A percentile compares a stretch with the other conserved stretches of the same genome.
These are phyloP conservation scores for Endothia cerciana DNA, from an alignment of 2,329 filamentous ascomycete species.

Conservation along the genomic window DNA sequence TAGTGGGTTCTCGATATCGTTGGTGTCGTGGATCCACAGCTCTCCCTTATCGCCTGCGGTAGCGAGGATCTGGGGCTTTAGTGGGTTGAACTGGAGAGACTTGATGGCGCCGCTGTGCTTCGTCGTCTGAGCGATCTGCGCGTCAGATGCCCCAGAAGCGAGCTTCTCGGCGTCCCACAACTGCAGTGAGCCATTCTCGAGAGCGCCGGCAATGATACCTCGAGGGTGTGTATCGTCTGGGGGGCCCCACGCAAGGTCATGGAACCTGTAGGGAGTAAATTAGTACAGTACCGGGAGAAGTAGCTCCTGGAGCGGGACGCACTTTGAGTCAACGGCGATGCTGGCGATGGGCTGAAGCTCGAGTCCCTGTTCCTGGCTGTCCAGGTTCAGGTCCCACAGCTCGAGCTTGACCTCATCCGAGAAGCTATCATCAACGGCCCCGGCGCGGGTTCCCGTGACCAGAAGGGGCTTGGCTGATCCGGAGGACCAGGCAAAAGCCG, in stretches of 20 bases:
- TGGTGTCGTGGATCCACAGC: constrained; percentile 92
- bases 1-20: constrained; percentile 86
- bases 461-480: constrained; percentile 78
- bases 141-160: constrained; percentile 62
- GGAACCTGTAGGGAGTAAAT: constrained; percentile 68
- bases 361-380: constrained; percentile 72
- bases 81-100: constrained; percentile 93
- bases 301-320: constrained; percentile 34
- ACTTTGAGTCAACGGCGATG: constrained; percentile 90
- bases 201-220: constrained; percentile 91
- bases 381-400: constrained; percentile 90
- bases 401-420: constrained; percentile 96
- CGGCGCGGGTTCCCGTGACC: constrained; percentile 91
- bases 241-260: constrained; percentile 93
- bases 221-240: constrained; percentile 76
- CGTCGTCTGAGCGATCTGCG: constrained; percentile 81
- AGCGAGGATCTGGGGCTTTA: constrained; percentile 86
- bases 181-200: constrained; percentile 92
- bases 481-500: constrained; percentile 96
- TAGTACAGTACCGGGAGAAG: constrained; percentile 12
- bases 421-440: constrained; percentile 95
- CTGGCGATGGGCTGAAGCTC: constrained; percentile 86
- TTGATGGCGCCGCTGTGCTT: constrained; percentile 95
- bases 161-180: constrained; percentile 86
- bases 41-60: constrained; percentile 95